A percentile compares a stretch with the other conserved stretches of the same genome.
Evolutionary conservation across 164 flowering plant species (phyloP).

Genomic region (Macadamia tetraphylla): DNA sequence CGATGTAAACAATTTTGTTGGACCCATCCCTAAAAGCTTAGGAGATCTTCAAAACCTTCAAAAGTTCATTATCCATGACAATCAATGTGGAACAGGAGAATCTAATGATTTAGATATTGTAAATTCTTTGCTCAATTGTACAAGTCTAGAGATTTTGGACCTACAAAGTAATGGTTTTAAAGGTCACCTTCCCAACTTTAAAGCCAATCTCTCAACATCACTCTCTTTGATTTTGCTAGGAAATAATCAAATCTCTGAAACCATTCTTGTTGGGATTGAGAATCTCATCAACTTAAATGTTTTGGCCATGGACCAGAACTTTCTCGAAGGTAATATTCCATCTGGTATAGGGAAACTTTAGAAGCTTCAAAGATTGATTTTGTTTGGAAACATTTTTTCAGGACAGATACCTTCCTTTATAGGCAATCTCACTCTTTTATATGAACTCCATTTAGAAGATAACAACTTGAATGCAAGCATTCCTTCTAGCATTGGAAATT

Average conservation of each 20-base stretch:
- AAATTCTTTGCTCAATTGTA: conserved; percentile 22
- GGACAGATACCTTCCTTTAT: neutral
- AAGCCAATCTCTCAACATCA: conserved; percentile 3
- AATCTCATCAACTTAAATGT: too few relatives aligned
- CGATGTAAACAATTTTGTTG: neutral
- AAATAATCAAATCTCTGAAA: neutral
- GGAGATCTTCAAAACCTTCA: neutral
- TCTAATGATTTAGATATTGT: conserved; percentile 7
- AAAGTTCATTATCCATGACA: neutral
- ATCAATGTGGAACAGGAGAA: neutral
- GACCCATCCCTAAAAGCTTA: neutral
- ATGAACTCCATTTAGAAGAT: neutral
- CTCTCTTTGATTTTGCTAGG: neutral
- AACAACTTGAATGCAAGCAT: too few relatives aligned
- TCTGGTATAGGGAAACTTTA: neutral
- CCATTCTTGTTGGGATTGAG: neutral
- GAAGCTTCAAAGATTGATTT: neutral
- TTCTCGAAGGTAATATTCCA: neutral
- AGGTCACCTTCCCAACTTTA: conserved; percentile 21
- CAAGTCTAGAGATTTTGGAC: neutral
- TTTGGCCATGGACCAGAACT: neutral
- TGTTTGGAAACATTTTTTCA: neutral
- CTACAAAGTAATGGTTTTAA: conserved; percentile 7
- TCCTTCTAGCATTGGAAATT: neutral
- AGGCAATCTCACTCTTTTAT: neutral